phyloP scores from a whole-genome alignment of 1,284 basidiomycete species.

The Irpex sp. region DNA sequence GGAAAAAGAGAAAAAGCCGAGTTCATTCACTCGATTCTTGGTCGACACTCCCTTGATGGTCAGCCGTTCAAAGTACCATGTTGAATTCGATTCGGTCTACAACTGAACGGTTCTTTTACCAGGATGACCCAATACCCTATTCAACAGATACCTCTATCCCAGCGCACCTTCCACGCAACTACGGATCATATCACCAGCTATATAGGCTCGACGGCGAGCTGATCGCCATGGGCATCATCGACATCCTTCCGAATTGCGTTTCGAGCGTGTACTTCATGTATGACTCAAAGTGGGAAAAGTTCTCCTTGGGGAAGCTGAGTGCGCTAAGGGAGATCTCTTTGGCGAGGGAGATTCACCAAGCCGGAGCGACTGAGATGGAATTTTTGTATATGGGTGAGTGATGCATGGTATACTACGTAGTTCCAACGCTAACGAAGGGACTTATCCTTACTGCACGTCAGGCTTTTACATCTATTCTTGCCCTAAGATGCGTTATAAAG shows the following conservation, averaged over 20 bases:
- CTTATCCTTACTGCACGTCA: constrained; percentile 26
- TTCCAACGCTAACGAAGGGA: background rate
- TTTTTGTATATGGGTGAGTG: constrained; percentile 82
- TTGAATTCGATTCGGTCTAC: background rate
- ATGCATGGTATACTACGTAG: background rate
- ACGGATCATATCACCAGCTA: constrained; percentile 85
- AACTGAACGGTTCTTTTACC: background rate
- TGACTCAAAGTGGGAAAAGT: constrained; percentile 71
- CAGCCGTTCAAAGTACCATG: constrained; percentile 19
- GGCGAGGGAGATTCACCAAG: constrained; percentile 66
- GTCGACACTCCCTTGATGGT: constrained; percentile 78
- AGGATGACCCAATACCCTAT: constrained; percentile 59
- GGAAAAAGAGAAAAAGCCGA: constrained; percentile 52
- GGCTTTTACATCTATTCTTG: constrained; percentile 93
- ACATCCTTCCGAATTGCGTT: constrained; percentile 87
- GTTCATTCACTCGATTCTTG: constrained; percentile 71
- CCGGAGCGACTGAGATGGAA: constrained; percentile 60
- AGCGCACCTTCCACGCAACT: constrained; percentile 61
- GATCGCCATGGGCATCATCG: constrained; percentile 87
- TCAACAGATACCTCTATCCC: constrained; percentile 33
- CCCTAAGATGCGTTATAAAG: constrained; percentile 96
- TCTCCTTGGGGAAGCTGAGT: constrained; percentile 87
- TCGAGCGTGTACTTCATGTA: constrained; percentile 98
- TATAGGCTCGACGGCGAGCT: constrained; percentile 81
- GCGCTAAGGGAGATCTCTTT: constrained; percentile 79